phyloP scores from a whole-genome alignment of 306 rosid species.

The Glycine soja region DNA sequence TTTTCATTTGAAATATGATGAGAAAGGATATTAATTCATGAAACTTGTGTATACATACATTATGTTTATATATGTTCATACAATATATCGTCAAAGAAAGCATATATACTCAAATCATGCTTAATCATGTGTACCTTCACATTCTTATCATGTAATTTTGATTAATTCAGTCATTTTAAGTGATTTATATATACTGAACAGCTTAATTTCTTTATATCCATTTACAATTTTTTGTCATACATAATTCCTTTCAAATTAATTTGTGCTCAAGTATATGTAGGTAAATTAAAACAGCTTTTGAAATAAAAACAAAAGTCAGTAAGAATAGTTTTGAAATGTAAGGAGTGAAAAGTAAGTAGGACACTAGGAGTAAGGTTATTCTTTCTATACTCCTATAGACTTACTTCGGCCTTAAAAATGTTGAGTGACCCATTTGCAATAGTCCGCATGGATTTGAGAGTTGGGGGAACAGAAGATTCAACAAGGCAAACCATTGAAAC shows the following conservation, averaged over 20 bases:
- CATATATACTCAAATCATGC: neutral
- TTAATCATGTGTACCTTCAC: no score
- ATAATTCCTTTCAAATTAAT: neutral
- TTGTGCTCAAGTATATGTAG: no score
- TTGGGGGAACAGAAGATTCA: conserved; percentile 55
- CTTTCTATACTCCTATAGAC: neutral
- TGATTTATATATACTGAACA: no score
- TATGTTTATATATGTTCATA: neutral
- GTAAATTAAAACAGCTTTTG: neutral
- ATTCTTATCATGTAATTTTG: no score
- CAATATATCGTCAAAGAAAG: neutral
- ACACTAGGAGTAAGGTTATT: neutral
- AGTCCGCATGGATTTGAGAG: conserved; percentile 60
- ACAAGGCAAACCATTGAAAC: conserved; percentile 87
- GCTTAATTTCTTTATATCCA: no score
- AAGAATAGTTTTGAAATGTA: neutral
- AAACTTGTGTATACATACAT: no score
- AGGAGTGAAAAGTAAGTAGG: neutral
- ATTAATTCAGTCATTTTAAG: no score
- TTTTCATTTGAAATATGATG: no score
- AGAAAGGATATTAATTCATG: no score
- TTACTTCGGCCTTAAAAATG: conserved; percentile 73
- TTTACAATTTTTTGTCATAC: neutral
- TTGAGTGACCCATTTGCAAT: conserved; percentile 71
- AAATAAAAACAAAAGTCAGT: no score